Conservation (phyloP, 176 grass and related monocot genomes). For the Lolium perenne region DNA sequence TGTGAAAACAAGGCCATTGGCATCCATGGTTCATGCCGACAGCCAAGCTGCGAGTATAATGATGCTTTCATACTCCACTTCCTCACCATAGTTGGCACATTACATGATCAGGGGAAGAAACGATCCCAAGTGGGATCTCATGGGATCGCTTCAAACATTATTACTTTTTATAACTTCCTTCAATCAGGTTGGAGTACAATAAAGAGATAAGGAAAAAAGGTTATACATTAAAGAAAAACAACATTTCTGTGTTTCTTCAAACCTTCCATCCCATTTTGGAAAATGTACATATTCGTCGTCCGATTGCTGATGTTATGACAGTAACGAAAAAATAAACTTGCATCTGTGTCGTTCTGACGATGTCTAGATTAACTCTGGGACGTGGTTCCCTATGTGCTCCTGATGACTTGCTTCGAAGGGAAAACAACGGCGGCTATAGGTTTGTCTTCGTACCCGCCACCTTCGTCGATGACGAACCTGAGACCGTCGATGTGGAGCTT, state of each 20-base stretch:
- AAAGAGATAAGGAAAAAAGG: background rate
- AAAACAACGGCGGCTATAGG: conserved; percentile 78
- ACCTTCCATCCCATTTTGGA: background rate
- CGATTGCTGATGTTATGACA: background rate
- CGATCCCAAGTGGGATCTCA: background rate
- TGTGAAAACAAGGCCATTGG: background rate
- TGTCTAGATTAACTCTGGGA: conserved; percentile 21
- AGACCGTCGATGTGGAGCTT: conserved; percentile 79
- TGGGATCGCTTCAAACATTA: background rate
- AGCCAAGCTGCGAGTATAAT: background rate
- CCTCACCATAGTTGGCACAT: background rate
- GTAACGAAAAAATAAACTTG: background rate
- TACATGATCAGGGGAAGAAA: background rate
- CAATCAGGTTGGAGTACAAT: too few relatives aligned
- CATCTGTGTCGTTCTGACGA: background rate
- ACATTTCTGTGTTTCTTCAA: background rate
- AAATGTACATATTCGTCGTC: background rate
- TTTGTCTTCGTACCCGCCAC: conserved; percentile 63
- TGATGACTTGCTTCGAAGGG: conserved; percentile 69
- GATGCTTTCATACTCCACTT: background rate
- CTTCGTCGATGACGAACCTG: conserved; percentile 82
- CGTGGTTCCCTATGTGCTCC: conserved; percentile 33
- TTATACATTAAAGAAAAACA: conserved; percentile 1
- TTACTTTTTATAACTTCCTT: background rate
- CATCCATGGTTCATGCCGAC: background rate